Percentiles rank a stretch among this genome's conserved stretches.
phyloP scores from a whole-genome alignment of 2,329 filamentous ascomycete species.

The Calonectria hongkongensis region DNA sequence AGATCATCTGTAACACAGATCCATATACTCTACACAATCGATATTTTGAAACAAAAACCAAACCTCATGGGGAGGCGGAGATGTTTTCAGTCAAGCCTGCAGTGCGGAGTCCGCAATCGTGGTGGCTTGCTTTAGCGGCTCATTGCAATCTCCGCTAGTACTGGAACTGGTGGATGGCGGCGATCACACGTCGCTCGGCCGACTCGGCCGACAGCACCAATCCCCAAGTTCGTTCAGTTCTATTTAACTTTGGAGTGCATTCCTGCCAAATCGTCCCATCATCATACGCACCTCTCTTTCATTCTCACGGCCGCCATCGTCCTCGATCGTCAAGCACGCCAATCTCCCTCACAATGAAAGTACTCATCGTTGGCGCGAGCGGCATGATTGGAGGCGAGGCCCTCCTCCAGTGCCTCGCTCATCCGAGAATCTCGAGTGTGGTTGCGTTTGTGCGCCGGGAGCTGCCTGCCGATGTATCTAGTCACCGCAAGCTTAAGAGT shows the following conservation, averaged over 20 bases:
- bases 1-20: too few species aligned
- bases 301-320: not conserved
- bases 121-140: conserved; percentile 6
- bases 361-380: conserved; percentile 60
- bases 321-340: not conserved
- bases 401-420: conserved; percentile 57
- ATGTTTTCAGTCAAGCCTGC: not conserved
- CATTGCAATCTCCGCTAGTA: not conserved
- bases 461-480: conserved; percentile 46
- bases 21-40: not conserved
- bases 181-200: conserved; percentile 35
- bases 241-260: conserved; percentile 5
- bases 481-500: conserved; percentile 41
- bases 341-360: conserved; percentile 56
- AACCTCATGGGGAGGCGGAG: too few species aligned
- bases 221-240: conserved; percentile 5
- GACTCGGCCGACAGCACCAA: conserved; percentile 43
- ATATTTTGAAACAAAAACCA: not conserved
- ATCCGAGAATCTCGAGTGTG: conserved; percentile 55
- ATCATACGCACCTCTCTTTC: not conserved
- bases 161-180: not conserved
- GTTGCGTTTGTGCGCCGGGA: conserved; percentile 58
- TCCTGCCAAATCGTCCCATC: not conserved
- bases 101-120: not conserved
- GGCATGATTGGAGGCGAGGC: conserved; percentile 59